These are phyloP conservation scores for Golubevia pallescens DNA, from an alignment of 1,284 basidiomycete genomes.

Conservation along the genomic window DNA sequence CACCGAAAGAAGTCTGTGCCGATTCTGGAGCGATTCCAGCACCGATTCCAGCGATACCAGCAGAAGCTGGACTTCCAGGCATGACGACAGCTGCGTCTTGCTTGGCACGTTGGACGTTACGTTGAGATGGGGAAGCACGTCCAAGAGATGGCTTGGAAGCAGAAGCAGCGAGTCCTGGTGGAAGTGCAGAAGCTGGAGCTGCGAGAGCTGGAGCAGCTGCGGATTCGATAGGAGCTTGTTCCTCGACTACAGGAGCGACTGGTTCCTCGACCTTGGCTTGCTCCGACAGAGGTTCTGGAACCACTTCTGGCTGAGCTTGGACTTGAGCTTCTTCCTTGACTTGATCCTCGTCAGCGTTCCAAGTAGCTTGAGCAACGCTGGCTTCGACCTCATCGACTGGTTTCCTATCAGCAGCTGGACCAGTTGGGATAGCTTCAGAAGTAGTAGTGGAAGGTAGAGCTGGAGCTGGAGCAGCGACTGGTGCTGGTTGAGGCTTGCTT, in stretches of 20 bases:
- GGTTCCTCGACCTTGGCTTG: conserved; percentile 10
- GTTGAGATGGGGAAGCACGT: conserved; percentile 23
- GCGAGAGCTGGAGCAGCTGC: not conserved
- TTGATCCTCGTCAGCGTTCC: not conserved
- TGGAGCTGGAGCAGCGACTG: not conserved
- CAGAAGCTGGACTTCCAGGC: conserved; percentile 15
- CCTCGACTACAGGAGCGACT: conserved; percentile 9
- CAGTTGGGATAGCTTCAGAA: conserved; percentile 32
- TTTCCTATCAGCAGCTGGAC: conserved; percentile 10
- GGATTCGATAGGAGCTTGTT: not conserved
- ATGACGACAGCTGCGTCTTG: conserved; percentile 59
- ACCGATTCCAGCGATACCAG: not conserved
- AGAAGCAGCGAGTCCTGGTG: conserved; percentile 9
- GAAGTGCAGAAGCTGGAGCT: not conserved
- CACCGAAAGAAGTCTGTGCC: conserved; percentile 16
- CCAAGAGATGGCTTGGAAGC: conserved; percentile 23
- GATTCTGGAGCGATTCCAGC: not conserved
- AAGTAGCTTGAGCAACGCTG: not conserved
- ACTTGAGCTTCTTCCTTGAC: not conserved
- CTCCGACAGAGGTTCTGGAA: not conserved
- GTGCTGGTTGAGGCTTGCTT: conserved; percentile 7
- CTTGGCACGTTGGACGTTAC: conserved; percentile 43
- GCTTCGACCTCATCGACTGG: not conserved
- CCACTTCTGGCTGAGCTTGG: not conserved
- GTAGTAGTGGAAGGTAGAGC: not conserved